phyloP scores from a whole-genome alignment of 805 yeast genomes.

The Ogataea degrootiae region DNA sequence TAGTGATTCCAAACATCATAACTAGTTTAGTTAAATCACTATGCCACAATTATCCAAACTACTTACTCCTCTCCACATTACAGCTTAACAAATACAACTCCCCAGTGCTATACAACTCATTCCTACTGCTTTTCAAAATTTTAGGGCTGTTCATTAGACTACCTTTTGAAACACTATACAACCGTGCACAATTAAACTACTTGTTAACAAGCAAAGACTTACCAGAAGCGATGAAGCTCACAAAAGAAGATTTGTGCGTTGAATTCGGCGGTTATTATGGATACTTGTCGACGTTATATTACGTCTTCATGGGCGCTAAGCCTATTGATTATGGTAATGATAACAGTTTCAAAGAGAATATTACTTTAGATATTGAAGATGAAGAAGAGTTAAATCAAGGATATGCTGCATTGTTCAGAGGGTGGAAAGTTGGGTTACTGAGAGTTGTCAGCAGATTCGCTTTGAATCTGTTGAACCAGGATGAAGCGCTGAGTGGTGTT shows the following conservation, averaged over 20 bases:
- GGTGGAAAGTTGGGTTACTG: conserved; percentile 85
- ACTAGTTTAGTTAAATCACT: conserved; percentile 26
- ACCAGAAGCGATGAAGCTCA: conserved; percentile 42
- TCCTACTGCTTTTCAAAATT: conserved; percentile 56
- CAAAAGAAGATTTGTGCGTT: conserved; percentile 50
- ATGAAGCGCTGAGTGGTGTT: conserved; percentile 38
- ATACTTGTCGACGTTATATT: conserved; percentile 48
- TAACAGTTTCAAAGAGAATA: conserved; percentile 17
- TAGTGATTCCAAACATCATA: conserved; percentile 59
- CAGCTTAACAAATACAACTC: conserved; percentile 65
- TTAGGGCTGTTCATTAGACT: conserved; percentile 69
- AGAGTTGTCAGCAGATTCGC: conserved; percentile 85
- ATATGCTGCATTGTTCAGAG: conserved; percentile 62
- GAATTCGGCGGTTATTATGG: conserved; percentile 54
- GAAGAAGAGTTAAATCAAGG: conserved; percentile 41
- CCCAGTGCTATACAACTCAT: conserved; percentile 54
- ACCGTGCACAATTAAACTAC: conserved; percentile 77
- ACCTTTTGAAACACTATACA: conserved; percentile 81
- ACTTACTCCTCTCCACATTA: conserved; percentile 54
- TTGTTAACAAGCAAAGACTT: conserved; percentile 36
- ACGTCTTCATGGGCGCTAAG: conserved; percentile 35
- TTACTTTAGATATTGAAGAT: conserved; percentile 24
- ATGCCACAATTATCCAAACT: conserved; percentile 35
- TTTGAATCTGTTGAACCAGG: conserved; percentile 50
- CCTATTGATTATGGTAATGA: conserved; percentile 22